Evolutionary conservation across 768 basidiomycete genomes (phyloP).

Genomic region (Royoungia palumana): DNA sequence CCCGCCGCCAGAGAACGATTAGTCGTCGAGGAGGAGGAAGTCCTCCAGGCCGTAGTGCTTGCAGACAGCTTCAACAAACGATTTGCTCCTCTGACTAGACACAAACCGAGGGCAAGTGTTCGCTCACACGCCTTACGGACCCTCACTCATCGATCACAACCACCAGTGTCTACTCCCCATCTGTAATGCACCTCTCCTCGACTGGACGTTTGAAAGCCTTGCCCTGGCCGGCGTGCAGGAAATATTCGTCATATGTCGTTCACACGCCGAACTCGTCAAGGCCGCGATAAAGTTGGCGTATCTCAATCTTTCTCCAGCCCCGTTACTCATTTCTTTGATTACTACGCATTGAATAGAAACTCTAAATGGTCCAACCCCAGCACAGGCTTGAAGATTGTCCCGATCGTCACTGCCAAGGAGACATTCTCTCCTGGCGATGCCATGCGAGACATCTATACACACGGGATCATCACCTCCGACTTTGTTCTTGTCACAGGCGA

Average conservation of each 20-base stretch:
- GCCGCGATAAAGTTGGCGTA: constrained; percentile 70
- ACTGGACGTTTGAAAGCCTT: constrained; percentile 96
- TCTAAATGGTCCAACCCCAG: constrained; percentile 84
- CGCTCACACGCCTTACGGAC: constrained; percentile 6
- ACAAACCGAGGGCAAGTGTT: constrained; percentile 75
- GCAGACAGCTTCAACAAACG: constrained; percentile 96
- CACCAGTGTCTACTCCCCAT: constrained; percentile 85
- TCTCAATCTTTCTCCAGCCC: constrained; percentile 10
- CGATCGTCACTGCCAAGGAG: constrained; percentile 81
- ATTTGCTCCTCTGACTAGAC: constrained; percentile 84
- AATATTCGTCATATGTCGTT: constrained; percentile 92
- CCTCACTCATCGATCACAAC: constrained; percentile 16
- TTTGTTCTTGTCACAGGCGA: constrained; percentile 91
- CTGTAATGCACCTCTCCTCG: constrained; percentile 88
- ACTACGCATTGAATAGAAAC: constrained; percentile 41
- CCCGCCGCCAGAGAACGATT: constrained; percentile 59
- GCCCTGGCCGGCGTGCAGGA: constrained; percentile 94
- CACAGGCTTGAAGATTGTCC: constrained; percentile 77
- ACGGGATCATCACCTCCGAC: constrained; percentile 85
- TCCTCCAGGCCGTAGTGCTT: constrained; percentile 91
- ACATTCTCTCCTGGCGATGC: constrained; percentile 89
- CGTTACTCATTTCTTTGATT: constrained; percentile 6
- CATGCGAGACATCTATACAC: constrained; percentile 90
- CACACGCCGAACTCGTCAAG: constrained; percentile 84
- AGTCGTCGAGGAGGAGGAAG: constrained; percentile 72